Evolutionary conservation across 1,284 basidiomycete genomes (phyloP).

Genomic region (Pterulicium gracile): DNA sequence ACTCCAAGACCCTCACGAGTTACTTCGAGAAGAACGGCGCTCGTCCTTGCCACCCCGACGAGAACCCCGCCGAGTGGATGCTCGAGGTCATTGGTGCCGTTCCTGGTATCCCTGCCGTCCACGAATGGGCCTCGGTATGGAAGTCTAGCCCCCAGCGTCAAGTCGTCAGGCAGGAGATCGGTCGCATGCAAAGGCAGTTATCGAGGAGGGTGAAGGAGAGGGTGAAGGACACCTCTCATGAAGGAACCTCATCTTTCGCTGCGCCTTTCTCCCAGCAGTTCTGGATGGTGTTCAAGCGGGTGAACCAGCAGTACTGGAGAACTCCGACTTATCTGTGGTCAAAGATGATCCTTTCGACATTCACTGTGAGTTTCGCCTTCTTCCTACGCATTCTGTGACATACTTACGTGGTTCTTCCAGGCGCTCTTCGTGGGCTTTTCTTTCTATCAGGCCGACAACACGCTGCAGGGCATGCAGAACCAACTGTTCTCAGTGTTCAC

Average conservation of each 20-base stretch:
- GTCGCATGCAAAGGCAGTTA: conserved; percentile 10
- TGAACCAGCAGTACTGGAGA: conserved; percentile 23
- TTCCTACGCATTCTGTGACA: too few species aligned
- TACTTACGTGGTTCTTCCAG: background rate
- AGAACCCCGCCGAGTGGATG: conserved; percentile 18
- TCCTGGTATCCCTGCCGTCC: conserved; percentile 17
- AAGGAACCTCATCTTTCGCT: too few species aligned
- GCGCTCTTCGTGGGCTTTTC: conserved; percentile 4
- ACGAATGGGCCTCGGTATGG: conserved; percentile 24
- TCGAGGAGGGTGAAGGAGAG: conserved; percentile 7
- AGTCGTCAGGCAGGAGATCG: conserved; percentile 18
- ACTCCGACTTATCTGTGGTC: conserved; percentile 59
- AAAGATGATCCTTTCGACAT: conserved; percentile 39
- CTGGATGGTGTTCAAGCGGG: conserved; percentile 20
- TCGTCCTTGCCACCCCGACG: conserved; percentile 14
- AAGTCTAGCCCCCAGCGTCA: conserved; percentile 18
- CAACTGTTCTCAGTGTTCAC: conserved; percentile 18
- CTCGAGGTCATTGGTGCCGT: conserved; percentile 16
- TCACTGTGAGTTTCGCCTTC: conserved; percentile 16
- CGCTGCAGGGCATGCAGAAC: conserved; percentile 23
- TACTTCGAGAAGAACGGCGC: conserved; percentile 44
- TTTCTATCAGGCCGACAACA: conserved; percentile 16
- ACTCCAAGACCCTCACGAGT: conserved; percentile 29
- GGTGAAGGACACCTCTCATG: conserved; percentile 7
- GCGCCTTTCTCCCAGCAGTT: conserved; percentile 29